Evolutionary conservation across 2,329 filamentous ascomycete genomes (phyloP).

Genomic region (Curvularia lunata): DNA sequence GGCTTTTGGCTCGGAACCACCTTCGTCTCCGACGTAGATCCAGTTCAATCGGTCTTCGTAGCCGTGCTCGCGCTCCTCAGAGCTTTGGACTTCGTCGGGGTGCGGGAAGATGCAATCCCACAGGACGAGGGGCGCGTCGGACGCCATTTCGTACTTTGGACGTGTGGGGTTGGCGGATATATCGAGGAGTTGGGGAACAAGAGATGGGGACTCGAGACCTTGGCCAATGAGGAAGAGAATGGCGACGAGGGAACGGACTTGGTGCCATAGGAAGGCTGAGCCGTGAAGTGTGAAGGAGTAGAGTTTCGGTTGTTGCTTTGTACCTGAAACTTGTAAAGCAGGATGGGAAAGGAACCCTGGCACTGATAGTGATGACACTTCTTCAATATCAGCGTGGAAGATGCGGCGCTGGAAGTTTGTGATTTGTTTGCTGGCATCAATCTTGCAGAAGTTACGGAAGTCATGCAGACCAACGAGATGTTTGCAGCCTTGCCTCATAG

Average conservation of each 20-base stretch:
- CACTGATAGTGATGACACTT: conserved; percentile 36
- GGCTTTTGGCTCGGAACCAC: conserved; percentile 55
- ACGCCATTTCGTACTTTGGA: conserved; percentile 89
- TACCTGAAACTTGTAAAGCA: conserved; percentile 22
- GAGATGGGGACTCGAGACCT: conserved; percentile 75
- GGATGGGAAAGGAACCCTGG: conserved; percentile 40
- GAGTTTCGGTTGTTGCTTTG: conserved; percentile 61
- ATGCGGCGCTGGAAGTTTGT: conserved; percentile 81
- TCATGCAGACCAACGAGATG: conserved; percentile 84
- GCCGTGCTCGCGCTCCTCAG: conserved; percentile 49
- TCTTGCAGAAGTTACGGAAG: conserved; percentile 96
- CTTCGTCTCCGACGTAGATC: conserved; percentile 77
- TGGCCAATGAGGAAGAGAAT: conserved; percentile 93
- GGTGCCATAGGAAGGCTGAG: conserved; percentile 96
- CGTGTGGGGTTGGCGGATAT: conserved; percentile 72
- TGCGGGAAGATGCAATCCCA: conserved; percentile 93
- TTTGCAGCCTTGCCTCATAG: conserved; percentile 83
- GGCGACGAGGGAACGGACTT: conserved; percentile 93
- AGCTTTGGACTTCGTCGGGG: conserved; percentile 47
- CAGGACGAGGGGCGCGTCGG: conserved; percentile 86
- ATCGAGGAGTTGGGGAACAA: conserved; percentile 79
- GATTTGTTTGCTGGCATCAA: conserved; percentile 89
- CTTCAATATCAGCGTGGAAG: conserved; percentile 77
- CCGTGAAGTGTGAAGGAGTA: conserved; percentile 90
- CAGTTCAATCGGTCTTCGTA: conserved; percentile 72